phyloP scores from a whole-genome alignment of 176 grass and related monocot species.

The sorghum (Sorghum bicolor) region DNA sequence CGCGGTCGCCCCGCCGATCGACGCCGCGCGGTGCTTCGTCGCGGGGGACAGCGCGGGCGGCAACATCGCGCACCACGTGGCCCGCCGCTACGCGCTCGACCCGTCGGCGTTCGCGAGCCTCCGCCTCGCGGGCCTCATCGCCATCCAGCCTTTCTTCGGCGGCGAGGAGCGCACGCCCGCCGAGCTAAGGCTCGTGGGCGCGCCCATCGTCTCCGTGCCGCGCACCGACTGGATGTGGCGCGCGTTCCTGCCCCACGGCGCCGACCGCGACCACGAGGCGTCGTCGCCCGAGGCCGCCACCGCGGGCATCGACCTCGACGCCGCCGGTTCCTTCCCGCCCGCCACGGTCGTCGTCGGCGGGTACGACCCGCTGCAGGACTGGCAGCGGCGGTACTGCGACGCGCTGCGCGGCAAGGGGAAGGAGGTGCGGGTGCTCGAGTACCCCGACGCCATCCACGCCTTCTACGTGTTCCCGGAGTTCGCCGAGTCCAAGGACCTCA shows the following conservation, averaged over 20 bases:
- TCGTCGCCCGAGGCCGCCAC: neutral
- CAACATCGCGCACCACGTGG: constrained; percentile 82
- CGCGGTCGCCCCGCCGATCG: constrained; percentile 12
- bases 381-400: constrained; percentile 65
- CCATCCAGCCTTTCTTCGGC: constrained; percentile 88
- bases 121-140: constrained; percentile 44
- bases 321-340: constrained; percentile 49
- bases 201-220: constrained; percentile 51
- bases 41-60: constrained; percentile 75
- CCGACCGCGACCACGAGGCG: constrained; percentile 56
- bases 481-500: constrained; percentile 35
- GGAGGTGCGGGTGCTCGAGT: constrained; percentile 51
- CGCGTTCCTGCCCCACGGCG: constrained; percentile 73
- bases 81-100: constrained; percentile 47
- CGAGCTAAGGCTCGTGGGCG: constrained; percentile 50
- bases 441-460: constrained; percentile 72
- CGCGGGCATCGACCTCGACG: neutral
- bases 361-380: constrained; percentile 78
- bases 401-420: constrained; percentile 36
- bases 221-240: constrained; percentile 85
- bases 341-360: constrained; percentile 63
- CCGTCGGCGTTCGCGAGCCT: neutral
- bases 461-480: constrained; percentile 85
- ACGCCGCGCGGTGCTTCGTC: constrained; percentile 60
- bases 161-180: constrained; percentile 70